Conservation (phyloP, 2,329 filamentous ascomycete genomes). For the Periconia digitata region DNA sequence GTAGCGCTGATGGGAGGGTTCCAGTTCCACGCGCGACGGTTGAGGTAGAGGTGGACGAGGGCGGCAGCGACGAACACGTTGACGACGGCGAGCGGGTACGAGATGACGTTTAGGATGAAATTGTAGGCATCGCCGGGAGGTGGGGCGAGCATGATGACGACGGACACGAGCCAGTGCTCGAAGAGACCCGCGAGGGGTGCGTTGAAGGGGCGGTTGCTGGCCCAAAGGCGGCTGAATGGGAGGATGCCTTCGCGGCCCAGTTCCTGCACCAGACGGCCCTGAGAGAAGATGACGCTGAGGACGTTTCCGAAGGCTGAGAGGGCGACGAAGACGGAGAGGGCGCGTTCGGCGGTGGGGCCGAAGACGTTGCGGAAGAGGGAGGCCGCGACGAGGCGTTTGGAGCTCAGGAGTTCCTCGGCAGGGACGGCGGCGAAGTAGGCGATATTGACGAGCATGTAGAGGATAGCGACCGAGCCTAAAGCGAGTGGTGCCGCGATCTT, state of each 20-base stretch:
- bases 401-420: conserved; percentile 56
- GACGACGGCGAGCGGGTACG: conserved; percentile 63
- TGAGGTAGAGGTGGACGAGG: conserved; percentile 51
- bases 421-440: conserved; percentile 67
- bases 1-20: conserved; percentile 53
- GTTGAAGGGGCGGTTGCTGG: conserved; percentile 65
- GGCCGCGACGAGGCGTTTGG: conserved; percentile 58
- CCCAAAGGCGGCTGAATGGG: conserved; percentile 64
- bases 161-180: conserved; percentile 65
- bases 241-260: conserved; percentile 68
- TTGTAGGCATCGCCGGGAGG: conserved; percentile 69
- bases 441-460: conserved; percentile 69
- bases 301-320: conserved; percentile 70
- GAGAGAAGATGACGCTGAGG: conserved; percentile 68
- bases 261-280: conserved; percentile 67
- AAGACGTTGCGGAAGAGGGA: conserved; percentile 61
- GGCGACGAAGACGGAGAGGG: conserved; percentile 66
- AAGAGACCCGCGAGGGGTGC: conserved; percentile 63
- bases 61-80: conserved; percentile 55
- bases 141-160: conserved; percentile 67
- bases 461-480: conserved; percentile 58
- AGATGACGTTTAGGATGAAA: conserved; percentile 60
- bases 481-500: conserved; percentile 66
- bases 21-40: conserved; percentile 48
- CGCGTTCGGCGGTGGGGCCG: conserved; percentile 56